A percentile compares a stretch with the other conserved stretches of the same genome.
These are phyloP conservation scores for Oryza nivara DNA, from an alignment of 176 grass and related monocot genomes.

Conservation along the genomic window DNA sequence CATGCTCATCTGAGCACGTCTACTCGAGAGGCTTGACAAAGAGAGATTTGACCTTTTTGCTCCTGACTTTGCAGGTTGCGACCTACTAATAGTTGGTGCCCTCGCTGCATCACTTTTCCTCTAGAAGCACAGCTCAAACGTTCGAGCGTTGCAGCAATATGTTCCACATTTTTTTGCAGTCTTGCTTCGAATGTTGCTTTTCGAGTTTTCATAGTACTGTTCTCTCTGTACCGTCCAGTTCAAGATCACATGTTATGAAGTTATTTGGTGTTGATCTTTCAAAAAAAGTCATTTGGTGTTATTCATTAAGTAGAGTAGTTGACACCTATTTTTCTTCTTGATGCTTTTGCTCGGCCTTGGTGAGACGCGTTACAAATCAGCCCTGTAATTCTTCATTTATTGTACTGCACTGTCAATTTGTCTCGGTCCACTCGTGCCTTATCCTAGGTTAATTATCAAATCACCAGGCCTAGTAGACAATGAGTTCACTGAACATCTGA, in stretches of 20 bases:
- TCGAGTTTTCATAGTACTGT: conserved; percentile 6
- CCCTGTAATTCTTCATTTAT: background rate
- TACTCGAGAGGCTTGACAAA: background rate
- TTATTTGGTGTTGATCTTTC: background rate
- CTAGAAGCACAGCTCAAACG: conserved; percentile 37
- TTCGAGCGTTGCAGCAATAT: background rate
- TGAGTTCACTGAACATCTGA: conserved; percentile 20
- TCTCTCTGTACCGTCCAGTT: background rate
- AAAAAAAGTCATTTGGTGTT: background rate
- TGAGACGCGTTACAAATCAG: background rate
- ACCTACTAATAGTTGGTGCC: conserved; percentile 44
- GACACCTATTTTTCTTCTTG: background rate
- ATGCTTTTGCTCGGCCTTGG: background rate
- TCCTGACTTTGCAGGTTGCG: conserved; percentile 20
- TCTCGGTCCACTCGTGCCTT: background rate
- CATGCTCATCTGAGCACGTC: conserved; percentile 38
- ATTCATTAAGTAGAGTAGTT: background rate
- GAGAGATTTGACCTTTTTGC: conserved; percentile 22
- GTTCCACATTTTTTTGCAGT: conserved; percentile 5
- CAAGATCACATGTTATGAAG: background rate
- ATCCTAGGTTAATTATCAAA: conserved; percentile 7
- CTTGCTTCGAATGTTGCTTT: background rate
- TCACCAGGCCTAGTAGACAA: background rate
- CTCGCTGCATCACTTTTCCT: conserved; percentile 27
- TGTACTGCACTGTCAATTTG: background rate